phyloP scores from a whole-genome alignment of 345 rosid genomes.

The Citrus australasica region DNA sequence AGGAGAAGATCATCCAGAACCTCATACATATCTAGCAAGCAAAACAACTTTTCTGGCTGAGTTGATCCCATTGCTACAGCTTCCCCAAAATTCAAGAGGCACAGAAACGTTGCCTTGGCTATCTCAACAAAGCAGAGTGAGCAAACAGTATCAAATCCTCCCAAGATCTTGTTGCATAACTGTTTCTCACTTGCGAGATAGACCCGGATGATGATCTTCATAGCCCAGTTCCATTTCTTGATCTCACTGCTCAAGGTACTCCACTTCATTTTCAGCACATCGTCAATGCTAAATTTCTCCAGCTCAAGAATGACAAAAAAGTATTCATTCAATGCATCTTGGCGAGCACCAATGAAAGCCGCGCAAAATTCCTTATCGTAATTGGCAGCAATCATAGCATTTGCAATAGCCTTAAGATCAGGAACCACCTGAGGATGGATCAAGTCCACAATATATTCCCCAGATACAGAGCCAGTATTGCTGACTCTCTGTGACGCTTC shows the following conservation, averaged over 20 bases:
- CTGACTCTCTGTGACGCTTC: conserved; percentile 26
- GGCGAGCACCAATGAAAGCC: conserved; percentile 43
- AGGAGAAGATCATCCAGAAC: conserved; percentile 44
- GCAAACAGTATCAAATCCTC: conserved; percentile 37
- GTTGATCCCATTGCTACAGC: conserved; percentile 52
- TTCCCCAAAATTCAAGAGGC: conserved; percentile 75
- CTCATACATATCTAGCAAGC: conserved; percentile 71
- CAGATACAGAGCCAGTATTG: conserved; percentile 15
- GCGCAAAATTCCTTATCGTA: conserved; percentile 50
- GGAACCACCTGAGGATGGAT: conserved; percentile 47
- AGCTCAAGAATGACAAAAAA: conserved; percentile 42
- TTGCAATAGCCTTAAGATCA: conserved; percentile 58
- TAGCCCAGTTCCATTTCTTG: conserved; percentile 62
- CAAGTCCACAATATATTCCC: conserved; percentile 36
- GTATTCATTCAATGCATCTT: conserved; percentile 60
- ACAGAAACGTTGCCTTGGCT: conserved; percentile 38
- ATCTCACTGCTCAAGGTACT: conserved; percentile 43
- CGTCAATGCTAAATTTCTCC: conserved; percentile 54
- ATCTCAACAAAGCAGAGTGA: conserved; percentile 51
- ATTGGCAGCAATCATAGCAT: conserved; percentile 57
- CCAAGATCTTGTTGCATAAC: conserved; percentile 60
- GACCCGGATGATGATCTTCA: conserved; percentile 45
- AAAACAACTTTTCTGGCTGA: conserved; percentile 60
- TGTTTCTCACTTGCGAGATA: conserved; percentile 59
- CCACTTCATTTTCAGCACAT: conserved; percentile 57